Conservation (phyloP, 371 early-diverging fungal species). For the Dichotomocladium elegans region DNA sequence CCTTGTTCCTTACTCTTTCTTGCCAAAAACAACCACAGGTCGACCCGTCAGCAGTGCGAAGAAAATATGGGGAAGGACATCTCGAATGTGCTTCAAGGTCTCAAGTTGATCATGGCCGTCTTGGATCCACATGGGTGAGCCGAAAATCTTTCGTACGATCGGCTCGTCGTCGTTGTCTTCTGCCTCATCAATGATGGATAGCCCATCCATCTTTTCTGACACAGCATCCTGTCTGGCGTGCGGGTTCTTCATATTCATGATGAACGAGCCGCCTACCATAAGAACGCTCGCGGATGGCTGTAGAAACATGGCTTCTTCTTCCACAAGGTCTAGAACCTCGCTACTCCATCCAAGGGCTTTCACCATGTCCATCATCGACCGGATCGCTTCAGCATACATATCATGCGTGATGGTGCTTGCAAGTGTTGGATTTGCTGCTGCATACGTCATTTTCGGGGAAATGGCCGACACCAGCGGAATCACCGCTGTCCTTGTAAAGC, state of each 20-base stretch:
- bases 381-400: slow-evolving; percentile 38
- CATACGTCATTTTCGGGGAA: slow-evolving; percentile 9
- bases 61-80: slow-evolving; percentile 26
- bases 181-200: not conserved
- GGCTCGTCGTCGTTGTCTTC: not conserved
- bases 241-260: slow-evolving; percentile 38
- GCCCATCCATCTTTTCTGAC: slow-evolving; percentile 8
- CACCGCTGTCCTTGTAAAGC: slow-evolving; percentile 7
- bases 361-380: slow-evolving; percentile 22
- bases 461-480: slow-evolving; percentile 34
- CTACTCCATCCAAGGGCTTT: slow-evolving; percentile 27
- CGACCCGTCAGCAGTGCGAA: slow-evolving; percentile 42
- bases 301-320: slow-evolving; percentile 9
- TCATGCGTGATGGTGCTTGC: slow-evolving; percentile 24
- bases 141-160: not conserved
- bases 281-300: slow-evolving; percentile 25
- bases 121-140: not conserved
- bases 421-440: slow-evolving; percentile 10
- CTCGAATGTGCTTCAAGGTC: not conserved
- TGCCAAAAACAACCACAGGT: slow-evolving; percentile 32
- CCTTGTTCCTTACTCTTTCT: slow-evolving; percentile 13
- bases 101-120: not conserved
- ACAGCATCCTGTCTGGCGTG: slow-evolving; percentile 11
- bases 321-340: slow-evolving; percentile 26
- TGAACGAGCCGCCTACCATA: slow-evolving; percentile 30